Base-by-base conservation (phyloP, 176 grass and related monocot species). In the Zoysia japonica region DNA sequence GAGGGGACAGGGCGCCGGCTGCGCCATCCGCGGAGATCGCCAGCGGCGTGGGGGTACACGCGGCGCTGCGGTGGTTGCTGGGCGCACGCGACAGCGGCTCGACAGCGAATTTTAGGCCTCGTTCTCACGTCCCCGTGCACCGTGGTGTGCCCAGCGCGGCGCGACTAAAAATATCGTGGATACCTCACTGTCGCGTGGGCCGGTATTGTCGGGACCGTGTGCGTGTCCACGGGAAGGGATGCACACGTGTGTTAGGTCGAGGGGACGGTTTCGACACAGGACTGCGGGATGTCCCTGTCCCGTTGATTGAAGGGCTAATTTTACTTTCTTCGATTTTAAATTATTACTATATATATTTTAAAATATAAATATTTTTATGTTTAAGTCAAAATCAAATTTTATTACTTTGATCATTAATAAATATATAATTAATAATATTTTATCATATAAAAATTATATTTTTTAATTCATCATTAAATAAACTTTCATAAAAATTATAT, bases 1-100 rank as follows among this genome's bases (percentile, higher is more conserved):
- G 61, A 83, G 52, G 74, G n/a, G 43, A 73, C 49, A 78, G 42
- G 16, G 19, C 74, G 47, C 65, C 57, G 56, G 57, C 47, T 44
- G 57, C 61, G 63, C 42, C 65, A 43, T 82, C 40, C 65, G 19
- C 71, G 61, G 61, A 74, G 61, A 75, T 12, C 1, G 52, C 69
- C 61, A 42, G 47, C 46, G 46, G 79, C 56, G 62, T 14, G 19
- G 69, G 44, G 44, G 42, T 3, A 71, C 67, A 38, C 83, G 68
- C 64, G 83, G 83, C 81, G 44, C 6, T 64, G 14, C 3, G 3
- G 20, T 11, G 9, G 16, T 6, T 13, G 69, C 35, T 20, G 46
- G 36, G 0, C 47, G 37, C 47, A 11, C 39, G 70, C 42, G 82
- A 84, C 72, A 50, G 65, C 35, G 46, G 43, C 70, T 42, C 71